Evolutionary conservation across 352 stramenopile genomes (phyloP).

Genomic region (Phytophthora idaei): DNA sequence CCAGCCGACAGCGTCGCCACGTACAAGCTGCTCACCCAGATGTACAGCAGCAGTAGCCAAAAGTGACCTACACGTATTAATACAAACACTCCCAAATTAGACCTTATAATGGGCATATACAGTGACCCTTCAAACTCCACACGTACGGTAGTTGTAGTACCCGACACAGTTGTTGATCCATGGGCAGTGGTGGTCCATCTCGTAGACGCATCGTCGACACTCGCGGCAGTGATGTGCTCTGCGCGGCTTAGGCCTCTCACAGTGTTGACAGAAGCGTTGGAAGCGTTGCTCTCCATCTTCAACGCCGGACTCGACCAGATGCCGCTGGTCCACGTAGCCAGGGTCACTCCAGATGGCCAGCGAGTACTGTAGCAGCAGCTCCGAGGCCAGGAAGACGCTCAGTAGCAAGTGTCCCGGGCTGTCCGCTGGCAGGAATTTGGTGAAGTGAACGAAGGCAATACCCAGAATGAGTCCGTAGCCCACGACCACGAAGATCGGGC

Average conservation of each 20-base stretch:
- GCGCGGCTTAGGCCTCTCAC: constrained; percentile 30
- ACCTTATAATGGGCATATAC: constrained; percentile 1
- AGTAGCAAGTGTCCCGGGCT: constrained; percentile 11
- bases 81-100: constrained; percentile 2
- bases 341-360: constrained; percentile 48
- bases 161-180: constrained; percentile 99
- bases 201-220: constrained; percentile 91
- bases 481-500: constrained; percentile 32
- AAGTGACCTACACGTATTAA: constrained; percentile 40
- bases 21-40: constrained; percentile 52
- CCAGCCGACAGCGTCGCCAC: constrained; percentile 38
- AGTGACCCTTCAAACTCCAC: neutral
- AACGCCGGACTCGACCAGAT: constrained; percentile 11
- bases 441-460: constrained; percentile 42
- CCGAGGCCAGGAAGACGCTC: constrained; percentile 40
- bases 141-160: constrained; percentile 93
- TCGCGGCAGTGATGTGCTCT: constrained; percentile 74
- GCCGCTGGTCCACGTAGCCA: constrained; percentile 32
- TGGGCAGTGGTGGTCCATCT: constrained; percentile 98
- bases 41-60: constrained; percentile 55
- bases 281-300: constrained; percentile 5
- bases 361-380: constrained; percentile 51
- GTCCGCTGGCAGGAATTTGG: constrained; percentile 28
- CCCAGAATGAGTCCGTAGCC: constrained; percentile 41
- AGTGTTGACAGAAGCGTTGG: constrained; percentile 27